phyloP scores from a whole-genome alignment of 129 eudicot genomes.

The Mikania micrantha region DNA sequence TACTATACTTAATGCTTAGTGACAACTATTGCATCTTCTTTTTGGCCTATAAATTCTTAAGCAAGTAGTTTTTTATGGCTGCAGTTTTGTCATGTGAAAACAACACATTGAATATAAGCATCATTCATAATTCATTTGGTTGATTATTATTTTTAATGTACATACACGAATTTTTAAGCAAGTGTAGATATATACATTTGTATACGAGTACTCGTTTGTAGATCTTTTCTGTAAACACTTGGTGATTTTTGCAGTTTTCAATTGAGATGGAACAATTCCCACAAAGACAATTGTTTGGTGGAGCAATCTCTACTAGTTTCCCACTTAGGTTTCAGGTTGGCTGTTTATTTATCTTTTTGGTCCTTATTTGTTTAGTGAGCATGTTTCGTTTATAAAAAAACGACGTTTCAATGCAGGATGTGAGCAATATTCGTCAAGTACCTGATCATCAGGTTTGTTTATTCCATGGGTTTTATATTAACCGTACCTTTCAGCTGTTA shows the following conservation, averaged over 20 bases:
- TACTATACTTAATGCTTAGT: too few species aligned
- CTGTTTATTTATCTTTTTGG: neutral
- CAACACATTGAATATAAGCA: too few species aligned
- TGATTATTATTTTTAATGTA: too few species aligned
- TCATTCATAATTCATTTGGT: too few species aligned
- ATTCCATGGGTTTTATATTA: neutral
- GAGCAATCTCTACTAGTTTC: conserved; percentile 58
- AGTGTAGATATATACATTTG: too few species aligned
- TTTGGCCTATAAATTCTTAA: too few species aligned
- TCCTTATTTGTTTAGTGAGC: neutral
- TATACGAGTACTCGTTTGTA: too few species aligned
- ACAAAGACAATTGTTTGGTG: conserved; percentile 59
- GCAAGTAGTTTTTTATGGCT: too few species aligned
- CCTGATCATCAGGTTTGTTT: conserved; percentile 89
- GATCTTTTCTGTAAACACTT: too few species aligned
- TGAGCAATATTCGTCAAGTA: conserved; percentile 68
- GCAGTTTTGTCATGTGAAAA: too few species aligned
- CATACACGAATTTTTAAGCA: too few species aligned
- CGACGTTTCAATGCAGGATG: conserved; percentile 43
- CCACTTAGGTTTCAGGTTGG: conserved; percentile 76
- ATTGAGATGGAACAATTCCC: conserved; percentile 37
- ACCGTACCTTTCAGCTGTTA: neutral
- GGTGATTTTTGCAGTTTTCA: neutral
- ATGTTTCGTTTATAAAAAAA: neutral
- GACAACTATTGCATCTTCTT: too few species aligned